Conservation (phyloP, 2,329 filamentous ascomycete genomes). For the Epichloe bromicola region DNA sequence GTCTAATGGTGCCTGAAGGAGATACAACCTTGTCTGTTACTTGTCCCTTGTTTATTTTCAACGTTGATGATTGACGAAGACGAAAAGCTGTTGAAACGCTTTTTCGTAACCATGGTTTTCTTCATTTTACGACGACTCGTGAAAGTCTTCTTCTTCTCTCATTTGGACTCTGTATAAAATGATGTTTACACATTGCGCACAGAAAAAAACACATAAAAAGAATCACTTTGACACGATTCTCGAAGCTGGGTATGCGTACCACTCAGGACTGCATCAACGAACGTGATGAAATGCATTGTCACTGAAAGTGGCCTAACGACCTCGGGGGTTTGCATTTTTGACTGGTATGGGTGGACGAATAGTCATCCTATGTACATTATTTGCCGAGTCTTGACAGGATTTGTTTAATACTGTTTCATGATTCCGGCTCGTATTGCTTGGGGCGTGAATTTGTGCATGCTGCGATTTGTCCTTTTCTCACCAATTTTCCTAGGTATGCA, state of each 20-base stretch:
- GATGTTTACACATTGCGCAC: neutral
- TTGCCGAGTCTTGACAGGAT: slow-evolving; percentile 1
- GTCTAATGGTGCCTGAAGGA: neutral
- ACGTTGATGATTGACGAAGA: slow-evolving; percentile 14
- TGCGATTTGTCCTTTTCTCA: too few relatives aligned
- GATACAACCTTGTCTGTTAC: slow-evolving; percentile 4
- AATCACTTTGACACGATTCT: neutral
- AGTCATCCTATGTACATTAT: slow-evolving; percentile 1
- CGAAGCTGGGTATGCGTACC: neutral
- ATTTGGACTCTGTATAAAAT: neutral
- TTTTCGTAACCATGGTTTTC: slow-evolving; percentile 1
- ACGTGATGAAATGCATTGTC: slow-evolving; percentile 1
- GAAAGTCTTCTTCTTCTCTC: slow-evolving; percentile 2
- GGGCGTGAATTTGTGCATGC: too few relatives aligned
- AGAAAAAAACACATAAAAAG: neutral
- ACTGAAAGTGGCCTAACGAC: slow-evolving; percentile 1
- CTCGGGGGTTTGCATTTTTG: neutral
- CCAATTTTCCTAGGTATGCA: too few relatives aligned
- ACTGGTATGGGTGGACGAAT: neutral
- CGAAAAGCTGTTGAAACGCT: slow-evolving; percentile 3
- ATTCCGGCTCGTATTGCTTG: too few relatives aligned
- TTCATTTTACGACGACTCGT: slow-evolving; percentile 3
- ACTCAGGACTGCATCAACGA: slow-evolving; percentile 1
- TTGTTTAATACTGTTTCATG: neutral
- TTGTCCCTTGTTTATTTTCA: slow-evolving; percentile 7